Percentiles rank a stretch among this genome's conserved stretches.
Conservation (phyloP, 306 rosid genomes). For the Albizia julibrissin region DNA sequence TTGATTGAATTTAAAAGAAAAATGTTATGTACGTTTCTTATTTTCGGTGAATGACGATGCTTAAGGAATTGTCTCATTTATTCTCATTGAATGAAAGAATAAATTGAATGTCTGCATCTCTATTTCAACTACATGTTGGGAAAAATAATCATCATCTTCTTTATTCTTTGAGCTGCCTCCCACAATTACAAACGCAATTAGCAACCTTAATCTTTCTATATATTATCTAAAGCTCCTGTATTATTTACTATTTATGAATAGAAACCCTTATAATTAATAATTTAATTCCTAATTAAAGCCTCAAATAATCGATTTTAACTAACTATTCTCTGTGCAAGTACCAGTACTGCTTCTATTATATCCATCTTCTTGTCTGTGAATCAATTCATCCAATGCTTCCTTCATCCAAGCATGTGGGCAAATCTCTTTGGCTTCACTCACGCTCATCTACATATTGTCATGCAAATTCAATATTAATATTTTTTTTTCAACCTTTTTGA, state of each 20-base stretch:
- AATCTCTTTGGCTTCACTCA: constrained; percentile 56
- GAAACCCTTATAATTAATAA: neutral
- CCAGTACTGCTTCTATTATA: neutral
- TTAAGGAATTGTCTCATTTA: too few relatives aligned
- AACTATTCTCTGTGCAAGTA: too few relatives aligned
- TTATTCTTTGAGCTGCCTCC: too few relatives aligned
- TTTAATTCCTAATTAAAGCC: too few relatives aligned
- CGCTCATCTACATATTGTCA: constrained; percentile 48
- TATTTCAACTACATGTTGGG: too few relatives aligned
- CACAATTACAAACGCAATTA: neutral
- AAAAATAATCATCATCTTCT: too few relatives aligned
- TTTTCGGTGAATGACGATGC: too few relatives aligned
- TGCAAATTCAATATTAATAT: constrained; percentile 1
- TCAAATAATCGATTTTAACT: too few relatives aligned
- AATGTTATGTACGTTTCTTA: too few relatives aligned
- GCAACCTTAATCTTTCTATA: neutral
- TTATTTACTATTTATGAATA: too few relatives aligned
- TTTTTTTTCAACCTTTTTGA: neutral
- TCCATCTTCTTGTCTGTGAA: constrained; percentile 21
- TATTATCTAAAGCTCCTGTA: neutral
- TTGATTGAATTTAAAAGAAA: too few relatives aligned
- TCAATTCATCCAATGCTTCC: constrained; percentile 56
- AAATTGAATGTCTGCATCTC: neutral
- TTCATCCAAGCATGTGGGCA: constrained; percentile 75
- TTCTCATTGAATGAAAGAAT: too few relatives aligned